Evolutionary conservation across 2,329 filamentous ascomycete genomes (phyloP), one percentile per base, ranked within the genome.

Genomic region (Penicillium crustosum): DNA sequence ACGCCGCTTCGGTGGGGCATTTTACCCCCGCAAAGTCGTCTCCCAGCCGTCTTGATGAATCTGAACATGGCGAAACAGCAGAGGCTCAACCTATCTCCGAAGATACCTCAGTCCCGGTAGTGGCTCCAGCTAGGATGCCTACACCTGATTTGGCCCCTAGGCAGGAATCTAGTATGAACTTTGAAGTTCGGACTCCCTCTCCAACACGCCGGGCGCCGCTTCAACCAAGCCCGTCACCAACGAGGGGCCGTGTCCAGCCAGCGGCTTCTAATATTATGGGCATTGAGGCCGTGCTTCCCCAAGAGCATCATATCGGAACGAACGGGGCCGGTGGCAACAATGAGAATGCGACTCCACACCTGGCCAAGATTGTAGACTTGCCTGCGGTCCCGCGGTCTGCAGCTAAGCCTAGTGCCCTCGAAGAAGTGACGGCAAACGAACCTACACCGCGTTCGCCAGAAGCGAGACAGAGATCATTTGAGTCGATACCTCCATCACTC

Each of bases 361-460:
- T 58, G 42, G 44, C 52, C 48, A 61, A 66, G 35, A 36, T 60
- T 25, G 54, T 60, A 15, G 63, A 64, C 21, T 42, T 64, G 13
- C 53, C 65, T 38, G 59, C 62, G 17, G 60, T 62, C 1, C 66
- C 68, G 23, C 63, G 62, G 21, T 67, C 63, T 52, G 58, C 57
- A 6, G 55, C 59, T 15, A 73, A 69, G 50, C 57, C 67, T 12
- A 70, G 65, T 52, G 75, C 70, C 5, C 63, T 77, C 42, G 75
- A 75, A 61, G 75, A 77, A 56, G 66, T 77, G n/a, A 68, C 73
- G 1, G 59, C 71, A 12, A 77, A 78, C 55, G 75, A 77, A 58
- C 69, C 75, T 4, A 62, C 60, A 38, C 53, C 61, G 23, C 60
- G 63, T 42, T 58, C 53, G 41, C 56, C 57, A n/a, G 57, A 64